Evolutionary conservation across 2,329 filamentous ascomycete genomes (phyloP).

Genomic region (Penicillium sp.): DNA sequence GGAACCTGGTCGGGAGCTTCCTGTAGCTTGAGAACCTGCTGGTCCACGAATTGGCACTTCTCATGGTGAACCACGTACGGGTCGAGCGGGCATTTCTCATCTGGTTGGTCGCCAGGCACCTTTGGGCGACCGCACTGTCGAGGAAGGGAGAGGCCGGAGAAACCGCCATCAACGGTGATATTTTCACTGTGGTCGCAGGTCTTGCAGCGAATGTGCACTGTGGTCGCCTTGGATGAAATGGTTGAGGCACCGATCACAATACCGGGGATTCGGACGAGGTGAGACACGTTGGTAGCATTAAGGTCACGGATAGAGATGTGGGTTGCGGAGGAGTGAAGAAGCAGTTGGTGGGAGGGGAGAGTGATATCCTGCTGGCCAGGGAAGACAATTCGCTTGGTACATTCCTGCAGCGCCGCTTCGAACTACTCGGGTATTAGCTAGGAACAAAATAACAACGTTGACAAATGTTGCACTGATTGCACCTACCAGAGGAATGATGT

Average conservation of each 20-base stretch:
- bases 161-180: conserved; percentile 79
- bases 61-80: conserved; percentile 97
- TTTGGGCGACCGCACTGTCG: conserved; percentile 73
- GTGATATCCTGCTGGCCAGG: conserved; percentile 71
- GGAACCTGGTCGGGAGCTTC: conserved; percentile 97
- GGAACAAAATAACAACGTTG: background rate
- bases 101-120: conserved; percentile 66
- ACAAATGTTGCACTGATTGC: background rate
- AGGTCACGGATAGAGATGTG: conserved; percentile 93
- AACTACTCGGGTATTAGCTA: conserved; percentile 65
- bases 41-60: conserved; percentile 91
- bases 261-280: conserved; percentile 93
- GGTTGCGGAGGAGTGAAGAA: conserved; percentile 89
- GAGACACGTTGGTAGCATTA: conserved; percentile 88
- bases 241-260: conserved; percentile 98
- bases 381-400: conserved; percentile 91
- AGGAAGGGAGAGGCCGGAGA: conserved; percentile 84
- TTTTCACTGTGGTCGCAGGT: conserved; percentile 77
- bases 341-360: conserved; percentile 89
- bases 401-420: conserved; percentile 85
- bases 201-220: conserved; percentile 84
- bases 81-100: conserved; percentile 83
- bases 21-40: conserved; percentile 97
- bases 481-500: conserved; percentile 86
- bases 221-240: conserved; percentile 92